Evolutionary conservation across 495 filamentous ascomycete species (phyloP).

Genomic region (Poronia punctata): DNA sequence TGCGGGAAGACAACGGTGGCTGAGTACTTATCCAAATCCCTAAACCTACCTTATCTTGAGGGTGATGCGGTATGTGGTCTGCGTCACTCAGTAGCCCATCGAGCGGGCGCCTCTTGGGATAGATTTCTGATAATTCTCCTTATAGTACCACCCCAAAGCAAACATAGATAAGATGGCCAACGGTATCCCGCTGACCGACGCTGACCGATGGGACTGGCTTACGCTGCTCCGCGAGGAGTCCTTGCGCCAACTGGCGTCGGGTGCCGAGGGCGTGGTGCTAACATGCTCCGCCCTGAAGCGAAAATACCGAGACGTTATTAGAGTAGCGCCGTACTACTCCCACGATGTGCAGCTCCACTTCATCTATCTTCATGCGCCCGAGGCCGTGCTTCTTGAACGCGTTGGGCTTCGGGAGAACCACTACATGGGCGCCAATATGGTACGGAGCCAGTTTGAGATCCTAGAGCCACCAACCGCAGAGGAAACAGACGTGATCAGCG

Average conservation of each 20-base stretch:
- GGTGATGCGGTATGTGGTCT: constrained; percentile 76
- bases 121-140: constrained; percentile 12
- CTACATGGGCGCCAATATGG: constrained; percentile 97
- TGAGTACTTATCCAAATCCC: constrained; percentile 60
- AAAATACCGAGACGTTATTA: constrained; percentile 96
- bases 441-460: constrained; percentile 81
- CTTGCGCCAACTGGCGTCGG: constrained; percentile 50
- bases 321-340: constrained; percentile 73
- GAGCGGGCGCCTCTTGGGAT: neutral
- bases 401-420: constrained; percentile 70
- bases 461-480: constrained; percentile 72
- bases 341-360: constrained; percentile 81
- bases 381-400: constrained; percentile 65
- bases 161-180: constrained; percentile 94
- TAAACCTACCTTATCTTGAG: constrained; percentile 80
- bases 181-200: constrained; percentile 83
- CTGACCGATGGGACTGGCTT: constrained; percentile 98
- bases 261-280: constrained; percentile 73
- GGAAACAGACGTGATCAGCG: constrained; percentile 76
- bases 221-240: constrained; percentile 79
- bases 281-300: constrained; percentile 95
- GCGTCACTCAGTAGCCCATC: constrained; percentile 1
- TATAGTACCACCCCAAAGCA: constrained; percentile 71
- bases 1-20: constrained; percentile 96
- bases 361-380: constrained; percentile 76